Evolutionary conservation across 208 protist genomes (phyloP), one percentile per base, ranked within the genome.

Genomic region (Trypanosoma grayi): DNA sequence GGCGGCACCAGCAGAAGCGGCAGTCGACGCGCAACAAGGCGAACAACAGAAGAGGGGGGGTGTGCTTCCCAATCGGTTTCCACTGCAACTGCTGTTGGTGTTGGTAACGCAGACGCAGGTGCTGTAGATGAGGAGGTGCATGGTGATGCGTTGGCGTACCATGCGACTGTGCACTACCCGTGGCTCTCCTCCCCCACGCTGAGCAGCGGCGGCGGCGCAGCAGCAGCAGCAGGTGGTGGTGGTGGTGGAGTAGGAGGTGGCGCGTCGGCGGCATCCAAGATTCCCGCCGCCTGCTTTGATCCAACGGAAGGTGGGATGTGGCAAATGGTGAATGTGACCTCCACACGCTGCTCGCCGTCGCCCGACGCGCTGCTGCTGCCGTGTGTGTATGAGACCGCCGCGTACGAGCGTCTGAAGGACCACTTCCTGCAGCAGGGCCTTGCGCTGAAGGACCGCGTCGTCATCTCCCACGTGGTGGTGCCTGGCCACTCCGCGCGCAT

Each of bases 251-350:
- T n/a, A n/a, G n/a, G n/a, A n/a, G n/a, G n/a, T n/a, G n/a, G n/a
- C n/a, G n/a, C n/a, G n/a, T n/a, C n/a, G n/a, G n/a, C n/a, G n/a
- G 3, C 39, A 43, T 43, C 39, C 39, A 43, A 4, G 16, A 53
- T 16, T 8, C 16, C 66, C 14, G 20, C 46, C 34, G 25, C 53
- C 41, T 33, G 22, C 27, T 93, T 80, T 65, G 86, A 93, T 51
- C 86, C 79, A 13, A 90, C 82, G 2, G 86, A 93, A 57, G 60
- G 57, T n/a, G 86, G 86, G 7, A 9, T 79, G 54, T 93, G 82
- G 82, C 64, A 76, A 22, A 83, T 93, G 77, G 72, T 81, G 41
- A 89, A 87, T 57, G 62, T 76, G 11, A 65, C 67, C 48, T 82
- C 83, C 45, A 70, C 73, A 39, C 77, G 86, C 24, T 78, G 75